Evolutionary conservation across 495 filamentous ascomycete genomes (phyloP).

Genomic region (Annulohypoxylon bovei): DNA sequence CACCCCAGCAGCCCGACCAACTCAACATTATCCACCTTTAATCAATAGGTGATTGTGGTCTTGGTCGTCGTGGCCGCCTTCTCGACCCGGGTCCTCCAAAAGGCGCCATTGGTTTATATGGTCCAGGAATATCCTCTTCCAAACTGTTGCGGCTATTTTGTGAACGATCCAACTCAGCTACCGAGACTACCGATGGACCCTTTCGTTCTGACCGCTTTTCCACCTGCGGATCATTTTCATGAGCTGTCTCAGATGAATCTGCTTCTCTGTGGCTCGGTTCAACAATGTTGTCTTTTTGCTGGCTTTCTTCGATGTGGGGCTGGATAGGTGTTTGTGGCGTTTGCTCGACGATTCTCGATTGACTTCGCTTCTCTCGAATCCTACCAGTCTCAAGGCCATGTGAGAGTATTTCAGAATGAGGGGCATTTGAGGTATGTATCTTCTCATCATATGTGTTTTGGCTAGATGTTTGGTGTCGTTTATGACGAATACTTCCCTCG

Average conservation of each 20-base stretch:
- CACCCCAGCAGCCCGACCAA: neutral
- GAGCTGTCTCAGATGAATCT: neutral
- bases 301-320: neutral
- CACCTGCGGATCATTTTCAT: neutral
- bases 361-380: neutral
- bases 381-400: neutral
- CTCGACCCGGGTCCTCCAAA: constrained; percentile 21
- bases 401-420: neutral
- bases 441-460: neutral
- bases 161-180: neutral
- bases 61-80: constrained; percentile 25
- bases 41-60: constrained; percentile 16
- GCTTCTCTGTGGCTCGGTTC: neutral
- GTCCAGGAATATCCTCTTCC: constrained; percentile 1
- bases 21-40: constrained; percentile 2
- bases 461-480: neutral
- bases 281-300: neutral
- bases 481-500: neutral
- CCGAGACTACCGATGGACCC: neutral
- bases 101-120: constrained; percentile 11
- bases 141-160: neutral
- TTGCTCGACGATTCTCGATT: neutral
- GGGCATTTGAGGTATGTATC: neutral
- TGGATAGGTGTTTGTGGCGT: neutral
- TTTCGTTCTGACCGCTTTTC: constrained; percentile 12